Evolutionary conservation across 1,139 yeast species (phyloP).

Genomic region (Saccharomyces hybrid): DNA sequence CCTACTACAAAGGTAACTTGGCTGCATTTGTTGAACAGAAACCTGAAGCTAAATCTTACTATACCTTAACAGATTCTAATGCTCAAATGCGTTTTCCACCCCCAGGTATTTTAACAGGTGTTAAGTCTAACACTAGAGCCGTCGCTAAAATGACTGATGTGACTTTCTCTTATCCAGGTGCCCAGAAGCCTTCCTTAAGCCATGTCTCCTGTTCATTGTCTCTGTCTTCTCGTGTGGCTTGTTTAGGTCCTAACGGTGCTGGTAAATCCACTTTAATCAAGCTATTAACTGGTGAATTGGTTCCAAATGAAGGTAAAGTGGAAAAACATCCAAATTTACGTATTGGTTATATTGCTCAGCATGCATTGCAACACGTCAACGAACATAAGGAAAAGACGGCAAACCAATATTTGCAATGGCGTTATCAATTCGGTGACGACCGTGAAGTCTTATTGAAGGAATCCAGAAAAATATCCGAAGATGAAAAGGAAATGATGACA

Average conservation of each 20-base stretch:
- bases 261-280: conserved; percentile 96
- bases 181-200: conserved; percentile 68
- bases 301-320: conserved; percentile 80
- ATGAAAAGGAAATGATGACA: conserved; percentile 72
- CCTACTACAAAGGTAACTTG: conserved; percentile 91
- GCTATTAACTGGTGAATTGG: conserved; percentile 81
- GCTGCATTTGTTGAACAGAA: conserved; percentile 84
- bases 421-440: conserved; percentile 95
- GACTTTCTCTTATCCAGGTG: conserved; percentile 85
- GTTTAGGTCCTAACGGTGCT: conserved; percentile 97
- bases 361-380: conserved; percentile 94
- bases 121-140: conserved; percentile 87
- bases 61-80: conserved; percentile 87
- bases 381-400: conserved; percentile 97
- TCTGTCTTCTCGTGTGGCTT: conserved; percentile 90
- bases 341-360: conserved; percentile 98
- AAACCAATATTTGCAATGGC: conserved; percentile 95
- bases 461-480: conserved; percentile 78
- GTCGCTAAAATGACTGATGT: conserved; percentile 87
- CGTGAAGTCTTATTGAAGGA: conserved; percentile 93
- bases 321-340: conserved; percentile 98
- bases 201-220: conserved; percentile 84
- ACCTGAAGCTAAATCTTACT: conserved; percentile 95
- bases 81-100: conserved; percentile 98
- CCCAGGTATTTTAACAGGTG: conserved; percentile 94